phyloP scores from a whole-genome alignment of 225 moss, liverwort and hornwort species.

The Sphagnum tenellum region DNA sequence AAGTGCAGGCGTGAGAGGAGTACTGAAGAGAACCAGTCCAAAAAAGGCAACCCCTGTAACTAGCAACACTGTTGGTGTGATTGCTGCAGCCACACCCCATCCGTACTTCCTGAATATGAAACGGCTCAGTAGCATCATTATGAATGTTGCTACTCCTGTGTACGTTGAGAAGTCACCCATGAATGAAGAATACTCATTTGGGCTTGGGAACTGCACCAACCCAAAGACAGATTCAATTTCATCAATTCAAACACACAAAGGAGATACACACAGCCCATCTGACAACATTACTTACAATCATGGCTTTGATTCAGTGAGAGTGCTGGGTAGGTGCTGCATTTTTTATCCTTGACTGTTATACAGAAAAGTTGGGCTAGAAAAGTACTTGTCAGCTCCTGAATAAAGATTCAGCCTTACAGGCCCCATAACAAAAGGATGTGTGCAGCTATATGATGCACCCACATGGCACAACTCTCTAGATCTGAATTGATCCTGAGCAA shows the following conservation, averaged over 20 bases:
- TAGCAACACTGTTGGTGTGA: slow-evolving; percentile 87
- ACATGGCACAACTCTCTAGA: too few species aligned
- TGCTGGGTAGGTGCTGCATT: too few species aligned
- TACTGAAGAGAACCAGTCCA: slow-evolving; percentile 81
- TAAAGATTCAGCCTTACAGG: too few species aligned
- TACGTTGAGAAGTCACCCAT: slow-evolving; percentile 98
- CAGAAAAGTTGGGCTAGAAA: too few species aligned
- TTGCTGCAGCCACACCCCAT: slow-evolving; percentile 96
- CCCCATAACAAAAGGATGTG: too few species aligned
- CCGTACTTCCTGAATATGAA: slow-evolving; percentile 96
- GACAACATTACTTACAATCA: too few species aligned
- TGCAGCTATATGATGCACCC: too few species aligned
- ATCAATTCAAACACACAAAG: background rate
- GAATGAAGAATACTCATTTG: slow-evolving; percentile 95
- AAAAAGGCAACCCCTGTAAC: slow-evolving; percentile 95
- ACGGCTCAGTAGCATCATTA: slow-evolving; percentile 98
- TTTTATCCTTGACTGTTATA: too few species aligned
- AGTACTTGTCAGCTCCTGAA: too few species aligned
- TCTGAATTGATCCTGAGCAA: too few species aligned
- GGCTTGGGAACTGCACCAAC: slow-evolving; percentile 82
- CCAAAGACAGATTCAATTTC: background rate
- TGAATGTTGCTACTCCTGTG: slow-evolving; percentile 92
- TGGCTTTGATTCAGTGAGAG: too few species aligned
- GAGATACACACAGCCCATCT: background rate
- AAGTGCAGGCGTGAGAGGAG: slow-evolving; percentile 71